phyloP scores from a whole-genome alignment of 2,329 filamentous ascomycete genomes.

The Alternaria tenuissima region DNA sequence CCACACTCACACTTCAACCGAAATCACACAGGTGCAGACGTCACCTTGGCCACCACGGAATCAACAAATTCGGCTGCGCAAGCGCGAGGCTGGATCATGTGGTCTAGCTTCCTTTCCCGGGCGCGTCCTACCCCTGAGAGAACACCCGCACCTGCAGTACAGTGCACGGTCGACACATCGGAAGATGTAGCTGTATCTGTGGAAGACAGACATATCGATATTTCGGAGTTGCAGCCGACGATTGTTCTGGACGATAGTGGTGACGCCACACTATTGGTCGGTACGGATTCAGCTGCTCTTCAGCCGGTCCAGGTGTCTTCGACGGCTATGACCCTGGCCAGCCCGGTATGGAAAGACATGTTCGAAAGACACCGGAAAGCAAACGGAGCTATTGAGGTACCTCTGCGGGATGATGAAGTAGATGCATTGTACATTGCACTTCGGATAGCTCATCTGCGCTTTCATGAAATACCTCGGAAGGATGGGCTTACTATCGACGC shows the following conservation, averaged over 20 bases:
- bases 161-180: conserved; percentile 3
- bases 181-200: conserved; percentile 8
- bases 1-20: conserved; percentile 7
- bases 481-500: conserved; percentile 23
- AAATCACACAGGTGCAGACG: conserved; percentile 9
- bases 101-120: conserved; percentile 15
- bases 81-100: conserved; percentile 7
- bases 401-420: conserved; percentile 25
- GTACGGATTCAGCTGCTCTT: conserved; percentile 8
- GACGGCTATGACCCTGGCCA: conserved; percentile 23
- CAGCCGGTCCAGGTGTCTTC: conserved; percentile 24
- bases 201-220: conserved; percentile 4
- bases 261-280: conserved; percentile 18
- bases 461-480: conserved; percentile 13
- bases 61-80: background rate
- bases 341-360: conserved; percentile 33
- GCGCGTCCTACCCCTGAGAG: conserved; percentile 17
- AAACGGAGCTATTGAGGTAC: conserved; percentile 29
- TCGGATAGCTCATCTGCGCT: conserved; percentile 16
- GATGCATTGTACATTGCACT: conserved; percentile 13
- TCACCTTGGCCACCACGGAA: conserved; percentile 7
- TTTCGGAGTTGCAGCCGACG: conserved; percentile 11
- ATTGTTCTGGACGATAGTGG: conserved; percentile 17
- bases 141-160: conserved; percentile 5
- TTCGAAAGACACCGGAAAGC: conserved; percentile 21